Base-by-base conservation (phyloP, 352 stramenopile species). In the Pythium periplocum region DNA sequence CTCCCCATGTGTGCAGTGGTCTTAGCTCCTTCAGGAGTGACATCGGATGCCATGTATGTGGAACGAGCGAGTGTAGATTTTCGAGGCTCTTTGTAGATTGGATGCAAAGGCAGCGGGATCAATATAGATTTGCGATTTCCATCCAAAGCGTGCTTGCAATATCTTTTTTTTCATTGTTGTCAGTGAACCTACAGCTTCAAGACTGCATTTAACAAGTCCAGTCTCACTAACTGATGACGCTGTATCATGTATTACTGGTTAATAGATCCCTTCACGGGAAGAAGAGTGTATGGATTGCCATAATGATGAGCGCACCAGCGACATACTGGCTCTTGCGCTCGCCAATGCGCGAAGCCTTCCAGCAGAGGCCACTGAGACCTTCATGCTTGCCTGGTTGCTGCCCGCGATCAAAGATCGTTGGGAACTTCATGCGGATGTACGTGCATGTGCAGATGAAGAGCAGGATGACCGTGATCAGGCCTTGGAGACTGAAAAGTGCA, bases 381-480 rank as follows among this genome's bases (percentile, higher is more conserved):
- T 96, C 86, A 64, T 95, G 86, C 58, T 93, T 90, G 53, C 83
- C 79, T 3, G 78, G 78, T 43, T 87, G 71, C 69, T 93, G 75
- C 11, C 71, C 71, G 34, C 75, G 82, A 68, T 98, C 96, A 69
- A 98, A 98, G 52, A 98, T 95, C 42, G 83, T 92, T 26, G 95
- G 93, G 65, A 97, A 88, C 61, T 98, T 93, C 68, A 96, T 95
- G 61, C 96, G 89, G 39, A 98, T 80, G 80, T 97, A 99, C 8
- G 95, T 97, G 71, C 91, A 98, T 37, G 92, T 98, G 75, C 95
- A 98, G 75, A 99, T 98, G 66, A 98, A 89, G 44, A 99, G 84
- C 51, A 99, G 64, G 43, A 98, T 75, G 39, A 98, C 91, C 12
- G 95, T 98, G 41, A 99, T 84, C 45, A 98, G 74, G 35, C 93